These are phyloP conservation scores for Lachnum nothofagi DNA, from an alignment of 2,329 filamentous ascomycete genomes.

Conservation along the genomic window DNA sequence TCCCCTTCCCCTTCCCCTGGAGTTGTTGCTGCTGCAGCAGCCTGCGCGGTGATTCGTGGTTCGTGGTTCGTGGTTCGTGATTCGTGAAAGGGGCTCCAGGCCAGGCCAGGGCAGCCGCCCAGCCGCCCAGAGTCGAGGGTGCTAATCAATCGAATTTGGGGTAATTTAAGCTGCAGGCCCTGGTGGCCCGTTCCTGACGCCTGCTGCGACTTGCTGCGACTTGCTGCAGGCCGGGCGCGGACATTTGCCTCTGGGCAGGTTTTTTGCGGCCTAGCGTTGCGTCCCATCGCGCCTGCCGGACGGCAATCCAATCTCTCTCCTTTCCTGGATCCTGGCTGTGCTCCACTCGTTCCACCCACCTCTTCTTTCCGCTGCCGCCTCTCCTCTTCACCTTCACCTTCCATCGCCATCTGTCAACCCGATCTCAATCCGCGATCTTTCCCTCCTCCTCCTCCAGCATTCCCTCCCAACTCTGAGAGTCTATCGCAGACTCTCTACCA, in stretches of 20 bases:
- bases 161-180: too few relatives aligned
- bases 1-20: slow-evolving; percentile 11
- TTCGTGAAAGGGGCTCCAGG: too few relatives aligned
- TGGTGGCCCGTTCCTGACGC: too few relatives aligned
- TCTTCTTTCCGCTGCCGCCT: slow-evolving; percentile 4
- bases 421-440: slow-evolving; percentile 16
- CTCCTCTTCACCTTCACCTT: slow-evolving; percentile 6
- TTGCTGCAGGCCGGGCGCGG: too few relatives aligned
- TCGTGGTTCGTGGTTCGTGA: too few relatives aligned
- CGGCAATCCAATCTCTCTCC: slow-evolving; percentile 10
- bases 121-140: too few relatives aligned
- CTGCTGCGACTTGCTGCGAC: too few relatives aligned
- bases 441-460: slow-evolving; percentile 22
- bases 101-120: too few relatives aligned
- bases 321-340: slow-evolving; percentile 1
- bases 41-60: too few relatives aligned
- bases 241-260: too few relatives aligned
- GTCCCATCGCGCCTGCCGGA: not conserved
- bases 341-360: not conserved
- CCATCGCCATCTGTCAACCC: slow-evolving; percentile 13
- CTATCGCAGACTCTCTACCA: slow-evolving; percentile 31
- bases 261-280: not conserved
- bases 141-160: too few relatives aligned
- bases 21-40: not conserved
- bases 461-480: slow-evolving; percentile 34